Evolutionary conservation across 2,329 filamentous ascomycete genomes (phyloP).

Genomic region (Hypoxylon sp.): DNA sequence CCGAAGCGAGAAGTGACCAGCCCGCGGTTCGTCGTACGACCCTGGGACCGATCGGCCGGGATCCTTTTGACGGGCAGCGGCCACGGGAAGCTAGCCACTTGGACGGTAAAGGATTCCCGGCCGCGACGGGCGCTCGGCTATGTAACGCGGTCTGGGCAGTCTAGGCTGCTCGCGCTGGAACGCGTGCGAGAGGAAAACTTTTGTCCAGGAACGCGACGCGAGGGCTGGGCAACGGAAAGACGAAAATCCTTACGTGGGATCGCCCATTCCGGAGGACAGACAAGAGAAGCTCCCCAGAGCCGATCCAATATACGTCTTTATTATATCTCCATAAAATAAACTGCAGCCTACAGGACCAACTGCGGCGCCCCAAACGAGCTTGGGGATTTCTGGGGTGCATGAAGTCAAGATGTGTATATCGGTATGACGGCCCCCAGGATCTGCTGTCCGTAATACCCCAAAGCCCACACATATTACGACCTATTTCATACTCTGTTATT

Average conservation of each 20-base stretch:
- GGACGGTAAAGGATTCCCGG: slow-evolving; percentile 8
- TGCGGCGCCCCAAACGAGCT: too few relatives aligned
- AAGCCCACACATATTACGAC: slow-evolving; percentile 24
- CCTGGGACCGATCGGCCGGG: slow-evolving; percentile 35
- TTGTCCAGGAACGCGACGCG: too few relatives aligned
- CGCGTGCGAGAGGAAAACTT: too few relatives aligned
- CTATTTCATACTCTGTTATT: slow-evolving; percentile 1
- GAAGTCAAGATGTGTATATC: slow-evolving; percentile 15
- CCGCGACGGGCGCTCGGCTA: slow-evolving; percentile 24
- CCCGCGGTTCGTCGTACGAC: slow-evolving; percentile 19
- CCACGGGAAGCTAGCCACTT: slow-evolving; percentile 13
- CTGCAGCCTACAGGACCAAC: slow-evolving; percentile 31
- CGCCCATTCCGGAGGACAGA: background rate
- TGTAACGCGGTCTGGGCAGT: too few relatives aligned
- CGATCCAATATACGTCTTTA: slow-evolving; percentile 26
- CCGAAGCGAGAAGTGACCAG: background rate
- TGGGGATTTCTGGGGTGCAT: slow-evolving; percentile 37
- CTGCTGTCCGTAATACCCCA: slow-evolving; percentile 21
- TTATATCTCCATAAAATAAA: slow-evolving; percentile 35
- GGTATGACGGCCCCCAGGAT: slow-evolving; percentile 30
- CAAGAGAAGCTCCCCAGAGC: background rate
- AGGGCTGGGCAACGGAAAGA: too few relatives aligned
- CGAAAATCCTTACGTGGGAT: too few relatives aligned
- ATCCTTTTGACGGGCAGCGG: slow-evolving; percentile 30
- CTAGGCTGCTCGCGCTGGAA: slow-evolving; percentile 10